These are phyloP conservation scores for Alliaria petiolata DNA, from an alignment of 345 rosid genomes.

Conservation along the genomic window DNA sequence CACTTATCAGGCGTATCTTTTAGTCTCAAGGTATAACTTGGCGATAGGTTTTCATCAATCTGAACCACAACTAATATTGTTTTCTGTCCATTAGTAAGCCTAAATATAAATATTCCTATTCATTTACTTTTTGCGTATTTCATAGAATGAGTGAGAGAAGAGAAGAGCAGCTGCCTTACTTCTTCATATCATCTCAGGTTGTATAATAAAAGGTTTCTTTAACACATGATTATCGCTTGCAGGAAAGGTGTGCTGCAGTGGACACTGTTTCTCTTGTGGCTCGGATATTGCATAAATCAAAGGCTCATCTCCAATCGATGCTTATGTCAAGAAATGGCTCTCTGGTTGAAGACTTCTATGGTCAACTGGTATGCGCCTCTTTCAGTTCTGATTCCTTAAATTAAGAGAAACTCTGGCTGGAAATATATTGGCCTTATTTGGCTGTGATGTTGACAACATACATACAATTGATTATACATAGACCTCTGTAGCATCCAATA, in stretches of 20 bases:
- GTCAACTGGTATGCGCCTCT: constrained; percentile 56
- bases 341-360: constrained; percentile 83
- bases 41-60: neutral
- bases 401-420: neutral
- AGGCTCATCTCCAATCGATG: constrained; percentile 89
- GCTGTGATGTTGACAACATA: constrained; percentile 3
- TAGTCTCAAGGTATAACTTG: constrained; percentile 76
- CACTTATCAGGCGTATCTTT: constrained; percentile 46
- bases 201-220: constrained; percentile 1
- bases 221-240: constrained; percentile 34
- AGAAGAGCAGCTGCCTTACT: constrained; percentile 4
- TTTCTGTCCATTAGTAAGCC: neutral
- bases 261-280: constrained; percentile 80
- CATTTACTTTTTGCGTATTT: neutral
- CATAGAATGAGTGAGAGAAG: constrained; percentile 8
- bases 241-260: constrained; percentile 97
- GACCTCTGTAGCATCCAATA: constrained; percentile 6
- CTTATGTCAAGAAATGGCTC: constrained; percentile 75
- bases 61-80: constrained; percentile 7
- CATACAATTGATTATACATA: neutral
- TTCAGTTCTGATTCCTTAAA: neutral
- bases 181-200: neutral
- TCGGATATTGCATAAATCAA: constrained; percentile 80
- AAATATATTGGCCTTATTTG: neutral
- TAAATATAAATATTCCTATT: neutral